Base-by-base conservation (phyloP, 768 basidiomycete species). In the Leccinum pellstonianum region DNA sequence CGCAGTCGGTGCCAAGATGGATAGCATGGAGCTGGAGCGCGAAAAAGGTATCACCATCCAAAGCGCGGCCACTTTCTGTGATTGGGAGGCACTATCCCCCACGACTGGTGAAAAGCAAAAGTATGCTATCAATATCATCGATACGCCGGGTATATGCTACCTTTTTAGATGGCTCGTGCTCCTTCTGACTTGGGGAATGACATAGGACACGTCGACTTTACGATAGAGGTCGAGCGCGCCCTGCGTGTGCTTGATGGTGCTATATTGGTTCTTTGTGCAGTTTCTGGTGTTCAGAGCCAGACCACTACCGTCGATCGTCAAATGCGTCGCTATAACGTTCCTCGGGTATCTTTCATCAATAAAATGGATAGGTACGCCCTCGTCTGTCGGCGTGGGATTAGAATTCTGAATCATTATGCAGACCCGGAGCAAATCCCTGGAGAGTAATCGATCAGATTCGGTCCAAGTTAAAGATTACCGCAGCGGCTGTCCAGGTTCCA, bases 11-110 rank as follows among this genome's bases (percentile, higher is more conserved):
- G 97, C 97, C 8, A 99, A 99, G 80, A 99, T 99, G 97, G 97
- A 99, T 75, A 93, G 90, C 66, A 99, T 99, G 97, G 97, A 99
- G 63, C 80, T 99, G 4, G 97, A 99, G 74, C 82, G 96, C 51
- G 97, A 98, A 76, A 98, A 99, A 78, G 97, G 97, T 41, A 99
- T 99, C 68, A 99, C 97, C 35, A 99, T 99, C 62, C 97, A 99
- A 76, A 95, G 92, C 68, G 97, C 97, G 4, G 97, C 97, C 1
- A 98, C 97, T 0, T 99, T 95, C 76, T 96, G 94, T 66, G 96
- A 98, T 71, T 99, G 97, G 97, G 82, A 90, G 57, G 83, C 91
- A 0, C 82, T 77, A 3, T 79, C 86, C 54, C 84, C 86, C 3
- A 74, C 77, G 3, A 83, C 83, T 19, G 81, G 81, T 52, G 82